Conservation (phyloP, 768 basidiomycete species). For the Dioszegia aurantiaca region DNA sequence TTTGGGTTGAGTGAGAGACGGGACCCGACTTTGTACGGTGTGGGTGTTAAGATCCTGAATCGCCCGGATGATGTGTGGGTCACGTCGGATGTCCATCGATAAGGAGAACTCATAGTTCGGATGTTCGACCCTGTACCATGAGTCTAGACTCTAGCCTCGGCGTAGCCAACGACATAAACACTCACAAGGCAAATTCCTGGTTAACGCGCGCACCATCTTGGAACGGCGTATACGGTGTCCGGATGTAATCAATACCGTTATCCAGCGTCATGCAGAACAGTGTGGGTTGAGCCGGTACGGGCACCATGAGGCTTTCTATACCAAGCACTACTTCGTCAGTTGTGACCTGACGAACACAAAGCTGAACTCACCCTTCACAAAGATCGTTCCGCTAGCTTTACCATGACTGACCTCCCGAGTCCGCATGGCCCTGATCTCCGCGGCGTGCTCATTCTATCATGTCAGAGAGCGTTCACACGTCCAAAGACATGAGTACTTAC, state of each 20-base stretch:
- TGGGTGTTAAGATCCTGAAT: conserved; percentile 69
- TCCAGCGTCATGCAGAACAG: conserved; percentile 81
- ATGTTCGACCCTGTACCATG: conserved; percentile 56
- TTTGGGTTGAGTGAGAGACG: conserved; percentile 56
- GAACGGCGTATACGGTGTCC: conserved; percentile 61
- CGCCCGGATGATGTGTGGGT: conserved; percentile 68
- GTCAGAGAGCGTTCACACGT: too few relatives aligned
- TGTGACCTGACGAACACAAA: too few relatives aligned
- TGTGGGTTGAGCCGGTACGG: conserved; percentile 73
- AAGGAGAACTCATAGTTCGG: conserved; percentile 93
- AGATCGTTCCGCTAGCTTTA: conserved; percentile 86
- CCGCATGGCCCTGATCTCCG: conserved; percentile 77
- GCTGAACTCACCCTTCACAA: conserved; percentile 79
- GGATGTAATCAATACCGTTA: conserved; percentile 94
- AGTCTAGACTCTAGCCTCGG: conserved; percentile 3
- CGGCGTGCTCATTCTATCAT: conserved; percentile 85
- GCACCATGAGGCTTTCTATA: conserved; percentile 69
- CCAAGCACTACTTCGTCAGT: conserved; percentile 74
- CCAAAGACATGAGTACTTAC: too few relatives aligned
- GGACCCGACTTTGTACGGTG: conserved; percentile 40
- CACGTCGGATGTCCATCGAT: conserved; percentile 77
- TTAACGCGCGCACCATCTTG: conserved; percentile 47
- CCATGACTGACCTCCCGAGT: conserved; percentile 61
- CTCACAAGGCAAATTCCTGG: conserved; percentile 53
- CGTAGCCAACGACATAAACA: too few relatives aligned